These are phyloP conservation scores for Mycena maculata DNA, from an alignment of 768 basidiomycete species.

Conservation along the genomic window DNA sequence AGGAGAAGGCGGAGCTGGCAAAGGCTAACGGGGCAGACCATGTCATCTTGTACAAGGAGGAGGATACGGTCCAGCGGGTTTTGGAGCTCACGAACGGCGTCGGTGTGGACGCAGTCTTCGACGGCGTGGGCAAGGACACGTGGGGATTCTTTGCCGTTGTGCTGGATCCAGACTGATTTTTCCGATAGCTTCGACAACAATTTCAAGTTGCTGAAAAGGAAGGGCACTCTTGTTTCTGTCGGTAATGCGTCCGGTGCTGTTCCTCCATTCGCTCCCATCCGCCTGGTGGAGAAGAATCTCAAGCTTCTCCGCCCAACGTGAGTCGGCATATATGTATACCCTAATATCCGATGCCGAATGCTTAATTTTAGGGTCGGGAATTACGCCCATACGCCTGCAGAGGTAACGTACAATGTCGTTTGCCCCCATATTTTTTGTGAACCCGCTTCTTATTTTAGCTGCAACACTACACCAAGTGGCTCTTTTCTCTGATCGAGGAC, in stretches of 20 bases:
- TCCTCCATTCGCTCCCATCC: constrained; percentile 78
- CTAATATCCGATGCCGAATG: constrained; percentile 1
- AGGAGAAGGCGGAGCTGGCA: constrained; percentile 86
- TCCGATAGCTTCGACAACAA: constrained; percentile 74
- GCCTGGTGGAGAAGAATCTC: constrained; percentile 84
- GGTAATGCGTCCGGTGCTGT: constrained; percentile 94
- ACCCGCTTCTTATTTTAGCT: constrained; percentile 40
- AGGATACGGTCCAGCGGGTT: constrained; percentile 80
- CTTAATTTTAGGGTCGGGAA: constrained; percentile 65
- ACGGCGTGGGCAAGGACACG: constrained; percentile 98
- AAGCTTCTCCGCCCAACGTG: constrained; percentile 83
- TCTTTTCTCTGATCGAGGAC: constrained; percentile 70
- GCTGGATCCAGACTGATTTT: constrained; percentile 3
- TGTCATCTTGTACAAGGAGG: constrained; percentile 84
- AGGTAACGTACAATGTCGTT: constrained; percentile 42
- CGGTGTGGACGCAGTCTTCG: constrained; percentile 89
- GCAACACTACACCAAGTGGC: constrained; percentile 68
- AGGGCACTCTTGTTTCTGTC: constrained; percentile 90
- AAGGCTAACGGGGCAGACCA: constrained; percentile 85
- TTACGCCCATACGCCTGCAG: constrained; percentile 80
- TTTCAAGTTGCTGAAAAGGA: constrained; percentile 84
- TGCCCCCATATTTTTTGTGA: too few relatives aligned
- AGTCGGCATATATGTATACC: constrained; percentile 39
- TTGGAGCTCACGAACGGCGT: constrained; percentile 80
- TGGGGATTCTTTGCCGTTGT: constrained; percentile 52